Evolutionary conservation across 106 monocot species (phyloP), one percentile per base, ranked within the genome.

Genomic region (Cymbidium sinense): DNA sequence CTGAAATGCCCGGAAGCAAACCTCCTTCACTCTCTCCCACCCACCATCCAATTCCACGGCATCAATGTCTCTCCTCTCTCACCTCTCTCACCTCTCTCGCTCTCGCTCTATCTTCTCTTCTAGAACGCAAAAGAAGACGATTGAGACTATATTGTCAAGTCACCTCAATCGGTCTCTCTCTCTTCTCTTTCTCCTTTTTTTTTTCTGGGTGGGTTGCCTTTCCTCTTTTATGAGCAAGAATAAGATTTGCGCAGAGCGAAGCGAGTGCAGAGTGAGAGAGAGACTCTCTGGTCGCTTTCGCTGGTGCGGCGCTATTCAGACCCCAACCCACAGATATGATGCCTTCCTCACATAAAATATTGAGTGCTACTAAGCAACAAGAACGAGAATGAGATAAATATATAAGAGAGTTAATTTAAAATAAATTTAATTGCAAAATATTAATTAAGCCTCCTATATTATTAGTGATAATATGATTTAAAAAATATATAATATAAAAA

Each of bases 301-400:
- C 84, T 86, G 84, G 89, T 86, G 89, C 86, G 89, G 89, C 89
- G 89, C 86, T 82, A 79, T 81, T 62, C 84, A 84, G 81, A 82
- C 29, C 1, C 77, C 50, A 36, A 13, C 3, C 12, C 69, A 50
- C 47, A 13, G 47, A 47, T 47, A 47, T 11, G 47, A 47, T 47
- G 47, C 47, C 47, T 47, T 47, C 47, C 79, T 21, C 37, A 18
- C 37, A 58, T 34, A 65, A 27, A 69, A 69, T 13, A 69, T 69
- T 69, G 69, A 33, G 15, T 33, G 31, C 31, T n/a, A 12, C 7
- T 47, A 47, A 17, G 15, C 13, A 47, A 11, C 47, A 47, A 47
- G 15, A 15, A 47, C 2, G 47, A 47, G 47, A 47, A 47, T 47
- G 47, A 47, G 13, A 47, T 47, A 47, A 47, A 47, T 47, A 13